These are phyloP conservation scores for Patellifolia procumbens DNA, from an alignment of 179 eudicot species.

Conservation along the genomic window DNA sequence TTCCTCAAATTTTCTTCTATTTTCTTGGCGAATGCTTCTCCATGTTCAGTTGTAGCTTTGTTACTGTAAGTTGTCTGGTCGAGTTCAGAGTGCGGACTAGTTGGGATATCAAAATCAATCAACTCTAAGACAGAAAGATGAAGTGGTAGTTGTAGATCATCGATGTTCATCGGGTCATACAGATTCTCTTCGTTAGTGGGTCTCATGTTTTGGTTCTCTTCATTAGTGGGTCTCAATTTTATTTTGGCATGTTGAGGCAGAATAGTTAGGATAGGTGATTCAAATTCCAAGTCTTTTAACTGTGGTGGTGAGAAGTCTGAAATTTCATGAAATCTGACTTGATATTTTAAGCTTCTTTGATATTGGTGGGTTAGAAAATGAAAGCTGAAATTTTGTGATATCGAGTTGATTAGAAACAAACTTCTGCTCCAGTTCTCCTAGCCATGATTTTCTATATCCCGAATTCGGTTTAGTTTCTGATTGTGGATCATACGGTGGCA, in stretches of 20 bases:
- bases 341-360: neutral
- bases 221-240: too few species aligned
- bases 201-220: neutral
- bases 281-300: neutral
- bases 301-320: neutral
- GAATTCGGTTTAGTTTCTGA: neutral
- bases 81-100: neutral
- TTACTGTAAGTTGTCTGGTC: neutral
- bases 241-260: too few species aligned
- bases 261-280: neutral
- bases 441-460: neutral
- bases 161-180: neutral
- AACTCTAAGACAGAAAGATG: constrained; percentile 14
- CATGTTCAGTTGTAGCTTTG: constrained; percentile 2
- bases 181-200: neutral
- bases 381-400: neutral
- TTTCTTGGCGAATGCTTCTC: constrained; percentile 14
- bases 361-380: neutral
- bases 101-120: constrained; percentile 7
- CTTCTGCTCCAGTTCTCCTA: constrained; percentile 16
- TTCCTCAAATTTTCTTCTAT: neutral
- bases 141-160: constrained; percentile 2
- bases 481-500: constrained; percentile 16
- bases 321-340: neutral
- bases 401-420: constrained; percentile 6